Conservation (phyloP, 2,329 filamentous ascomycete species). For the Phialocephala subalpina region DNA sequence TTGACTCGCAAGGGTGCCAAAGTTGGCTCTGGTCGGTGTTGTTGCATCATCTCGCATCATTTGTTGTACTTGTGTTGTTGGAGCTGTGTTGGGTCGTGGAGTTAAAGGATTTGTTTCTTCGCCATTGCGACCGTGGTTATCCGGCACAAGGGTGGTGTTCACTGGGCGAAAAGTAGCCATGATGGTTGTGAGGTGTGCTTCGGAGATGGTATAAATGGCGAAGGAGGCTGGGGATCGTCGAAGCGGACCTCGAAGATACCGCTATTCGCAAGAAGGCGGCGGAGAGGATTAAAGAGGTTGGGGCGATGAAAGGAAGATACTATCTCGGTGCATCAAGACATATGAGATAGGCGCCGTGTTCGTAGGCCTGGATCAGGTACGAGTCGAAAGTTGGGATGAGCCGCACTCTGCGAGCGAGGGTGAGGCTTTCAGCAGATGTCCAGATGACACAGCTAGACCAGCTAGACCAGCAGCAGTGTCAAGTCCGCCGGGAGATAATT, state of each 20-base stretch:
- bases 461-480: conserved; percentile 31
- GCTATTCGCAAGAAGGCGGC: conserved; percentile 28
- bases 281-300: conserved; percentile 26
- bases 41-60: conserved; percentile 56
- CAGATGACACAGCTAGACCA: conserved; percentile 29
- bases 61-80: conserved; percentile 50
- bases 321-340: conserved; percentile 38
- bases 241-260: conserved; percentile 23
- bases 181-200: conserved; percentile 37
- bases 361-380: conserved; percentile 32
- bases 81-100: conserved; percentile 50
- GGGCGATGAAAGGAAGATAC: conserved; percentile 30
- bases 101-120: conserved; percentile 65
- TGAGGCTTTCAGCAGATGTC: conserved; percentile 11
- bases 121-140: conserved; percentile 45
- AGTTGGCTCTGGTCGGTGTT: conserved; percentile 70
- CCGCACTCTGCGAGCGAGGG: conserved; percentile 27
- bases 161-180: conserved; percentile 69
- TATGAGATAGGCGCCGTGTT: conserved; percentile 26
- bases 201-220: conserved; percentile 32
- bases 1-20: conserved; percentile 56
- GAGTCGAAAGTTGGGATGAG: conserved; percentile 24
- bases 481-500: background rate
- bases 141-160: conserved; percentile 60
- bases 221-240: conserved; percentile 35